A percentile compares a stretch with the other conserved stretches of the same genome.
phyloP scores from a whole-genome alignment of 176 grass and related monocot genomes.

The Alloteropsis semialata region DNA sequence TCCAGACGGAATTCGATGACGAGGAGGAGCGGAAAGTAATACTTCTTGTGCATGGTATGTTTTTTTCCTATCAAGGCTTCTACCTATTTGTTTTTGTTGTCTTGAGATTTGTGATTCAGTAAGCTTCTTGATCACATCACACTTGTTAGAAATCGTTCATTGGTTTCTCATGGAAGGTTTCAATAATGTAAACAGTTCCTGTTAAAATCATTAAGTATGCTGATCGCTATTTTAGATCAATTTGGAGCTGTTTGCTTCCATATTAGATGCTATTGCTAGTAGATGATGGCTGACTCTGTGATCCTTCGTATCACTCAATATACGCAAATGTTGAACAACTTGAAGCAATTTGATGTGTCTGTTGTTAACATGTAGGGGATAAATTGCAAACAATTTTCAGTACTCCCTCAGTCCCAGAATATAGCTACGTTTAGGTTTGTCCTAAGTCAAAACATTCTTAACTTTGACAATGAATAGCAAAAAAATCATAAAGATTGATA shows the following conservation, averaged over 20 bases:
- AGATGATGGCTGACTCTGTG: constrained; percentile 6
- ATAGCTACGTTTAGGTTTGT: too few relatives aligned
- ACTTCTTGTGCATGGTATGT: constrained; percentile 97
- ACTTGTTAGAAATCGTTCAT: not conserved
- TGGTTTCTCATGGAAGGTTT: constrained; percentile 24
- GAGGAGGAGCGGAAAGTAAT: constrained; percentile 99
- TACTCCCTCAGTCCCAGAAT: too few relatives aligned
- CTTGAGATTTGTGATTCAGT: not conserved
- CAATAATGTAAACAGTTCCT: constrained; percentile 9
- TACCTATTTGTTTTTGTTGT: not conserved
- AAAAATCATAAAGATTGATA: too few relatives aligned
- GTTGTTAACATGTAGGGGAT: not conserved
- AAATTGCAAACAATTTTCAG: not conserved
- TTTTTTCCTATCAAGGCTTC: not conserved
- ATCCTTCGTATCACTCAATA: not conserved
- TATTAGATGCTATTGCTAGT: not conserved
- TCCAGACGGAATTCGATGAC: constrained; percentile 96
- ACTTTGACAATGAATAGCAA: too few relatives aligned
- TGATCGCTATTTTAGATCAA: constrained; percentile 4
- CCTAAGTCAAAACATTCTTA: too few relatives aligned
- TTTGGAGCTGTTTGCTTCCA: constrained; percentile 11
- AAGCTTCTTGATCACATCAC: not conserved
- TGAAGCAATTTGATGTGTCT: not conserved
- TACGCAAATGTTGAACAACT: not conserved
- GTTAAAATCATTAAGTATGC: constrained; percentile 12